Evolutionary conservation across 148 eudicot genomes (phyloP).

Genomic region (Camellia granthamiana): DNA sequence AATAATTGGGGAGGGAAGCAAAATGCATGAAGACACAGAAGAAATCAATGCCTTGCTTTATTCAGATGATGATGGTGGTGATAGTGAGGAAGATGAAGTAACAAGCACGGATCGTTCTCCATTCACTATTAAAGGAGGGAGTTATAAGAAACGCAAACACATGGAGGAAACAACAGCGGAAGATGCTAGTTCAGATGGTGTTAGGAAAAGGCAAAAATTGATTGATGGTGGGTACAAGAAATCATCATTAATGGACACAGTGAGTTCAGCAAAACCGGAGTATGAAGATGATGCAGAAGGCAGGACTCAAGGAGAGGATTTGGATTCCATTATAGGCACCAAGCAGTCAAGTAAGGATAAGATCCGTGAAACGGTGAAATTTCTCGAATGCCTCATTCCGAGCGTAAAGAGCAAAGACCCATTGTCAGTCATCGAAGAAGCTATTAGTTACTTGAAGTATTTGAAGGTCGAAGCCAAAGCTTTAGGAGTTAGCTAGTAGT

Average conservation of each 20-base stretch:
- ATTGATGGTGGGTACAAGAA: conserved; percentile 38
- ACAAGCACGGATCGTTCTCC: conserved; percentile 66
- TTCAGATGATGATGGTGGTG: conserved; percentile 45
- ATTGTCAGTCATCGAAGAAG: conserved; percentile 56
- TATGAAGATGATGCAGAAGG: conserved; percentile 30
- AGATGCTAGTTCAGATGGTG: conserved; percentile 36
- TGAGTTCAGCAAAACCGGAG: neutral
- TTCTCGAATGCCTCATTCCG: conserved; percentile 54
- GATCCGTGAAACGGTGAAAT: conserved; percentile 44
- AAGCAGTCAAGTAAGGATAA: conserved; percentile 45
- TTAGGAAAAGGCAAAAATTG: conserved; percentile 52
- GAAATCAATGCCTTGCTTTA: conserved; percentile 73
- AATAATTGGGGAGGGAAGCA: conserved; percentile 38
- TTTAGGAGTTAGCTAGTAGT: conserved; percentile 17
- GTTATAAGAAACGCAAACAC: conserved; percentile 20
- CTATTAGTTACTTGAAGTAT: conserved; percentile 55
- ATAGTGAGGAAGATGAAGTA: conserved; percentile 46
- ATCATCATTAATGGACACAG: conserved; percentile 16
- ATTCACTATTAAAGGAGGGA: conserved; percentile 21
- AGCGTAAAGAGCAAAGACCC: conserved; percentile 50
- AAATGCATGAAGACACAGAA: conserved; percentile 66
- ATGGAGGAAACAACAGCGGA: conserved; percentile 29
- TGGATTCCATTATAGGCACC: conserved; percentile 25
- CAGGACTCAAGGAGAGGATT: conserved; percentile 8
- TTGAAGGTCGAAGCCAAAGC: conserved; percentile 53